phyloP scores from a whole-genome alignment of 768 basidiomycete species.

The Kwoniella dejecticola region DNA sequence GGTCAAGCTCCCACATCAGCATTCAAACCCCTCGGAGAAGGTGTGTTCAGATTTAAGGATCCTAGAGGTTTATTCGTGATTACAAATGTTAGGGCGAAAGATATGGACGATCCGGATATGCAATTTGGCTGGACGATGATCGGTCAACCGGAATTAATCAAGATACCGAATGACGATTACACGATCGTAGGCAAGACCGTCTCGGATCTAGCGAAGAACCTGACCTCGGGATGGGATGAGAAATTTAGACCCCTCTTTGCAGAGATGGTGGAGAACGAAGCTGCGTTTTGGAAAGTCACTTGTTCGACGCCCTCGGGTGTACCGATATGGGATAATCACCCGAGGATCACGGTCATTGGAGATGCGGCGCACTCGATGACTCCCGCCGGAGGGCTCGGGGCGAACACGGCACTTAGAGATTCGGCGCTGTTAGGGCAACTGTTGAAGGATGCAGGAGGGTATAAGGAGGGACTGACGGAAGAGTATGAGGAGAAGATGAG shows the following conservation, averaged over 20 bases:
- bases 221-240: conserved; percentile 22
- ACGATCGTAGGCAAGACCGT: conserved; percentile 24
- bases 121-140: conserved; percentile 33
- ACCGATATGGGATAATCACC: conserved; percentile 29
- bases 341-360: conserved; percentile 38
- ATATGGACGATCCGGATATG: conserved; percentile 28
- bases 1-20: conserved; percentile 30
- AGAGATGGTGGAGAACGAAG: conserved; percentile 24
- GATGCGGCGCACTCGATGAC: conserved; percentile 39
- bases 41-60: conserved; percentile 17
- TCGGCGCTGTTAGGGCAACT: conserved; percentile 27
- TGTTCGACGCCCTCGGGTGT: conserved; percentile 26
- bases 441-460: conserved; percentile 24
- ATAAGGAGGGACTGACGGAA: conserved; percentile 23
- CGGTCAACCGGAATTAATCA: conserved; percentile 27
- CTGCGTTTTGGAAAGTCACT: conserved; percentile 38
- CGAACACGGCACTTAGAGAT: conserved; percentile 35
- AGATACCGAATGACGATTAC: conserved; percentile 30
- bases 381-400: conserved; percentile 36
- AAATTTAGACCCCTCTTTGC: conserved; percentile 27
- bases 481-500: conserved; percentile 39
- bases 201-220: conserved; percentile 22
- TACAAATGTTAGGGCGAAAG: conserved; percentile 14
- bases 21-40: conserved; percentile 30
- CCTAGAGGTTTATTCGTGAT: neutral